phyloP scores from a whole-genome alignment of 163 green algal species.

The Chlamydomonas reinhardtii region DNA sequence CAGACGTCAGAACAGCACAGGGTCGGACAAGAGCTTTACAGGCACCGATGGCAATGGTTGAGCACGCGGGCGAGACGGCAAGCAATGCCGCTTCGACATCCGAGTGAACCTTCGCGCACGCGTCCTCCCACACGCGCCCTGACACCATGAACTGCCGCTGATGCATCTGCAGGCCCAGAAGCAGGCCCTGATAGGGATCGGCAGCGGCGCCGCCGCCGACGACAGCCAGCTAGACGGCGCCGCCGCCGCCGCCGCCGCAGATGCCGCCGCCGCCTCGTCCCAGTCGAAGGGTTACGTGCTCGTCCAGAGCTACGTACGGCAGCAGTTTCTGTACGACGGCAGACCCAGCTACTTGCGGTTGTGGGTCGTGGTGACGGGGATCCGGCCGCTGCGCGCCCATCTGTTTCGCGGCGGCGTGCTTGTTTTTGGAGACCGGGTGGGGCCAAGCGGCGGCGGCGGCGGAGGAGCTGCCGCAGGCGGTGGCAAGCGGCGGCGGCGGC shows the following conservation, averaged over 20 bases:
- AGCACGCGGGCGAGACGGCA: no score
- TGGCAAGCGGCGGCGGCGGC: background rate
- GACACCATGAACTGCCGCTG: no score
- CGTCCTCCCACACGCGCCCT: no score
- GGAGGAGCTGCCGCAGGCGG: background rate
- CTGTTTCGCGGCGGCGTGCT: conserved; percentile 70
- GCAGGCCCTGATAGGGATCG: background rate
- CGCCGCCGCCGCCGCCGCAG: no score
- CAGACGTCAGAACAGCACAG: no score
- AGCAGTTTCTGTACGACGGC: conserved; percentile 32
- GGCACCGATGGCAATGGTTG: no score
- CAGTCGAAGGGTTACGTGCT: conserved; percentile 29
- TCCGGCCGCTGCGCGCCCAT: conserved; percentile 59
- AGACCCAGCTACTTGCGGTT: conserved; percentile 61
- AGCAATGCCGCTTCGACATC: no score
- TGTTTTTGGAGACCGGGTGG: conserved; percentile 27
- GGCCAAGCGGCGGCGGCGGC: background rate
- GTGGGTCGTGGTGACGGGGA: conserved; percentile 67
- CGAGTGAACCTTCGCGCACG: no score
- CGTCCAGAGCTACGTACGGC: conserved; percentile 37
- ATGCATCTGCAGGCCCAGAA: conserved; percentile 35
- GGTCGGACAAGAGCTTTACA: no score
- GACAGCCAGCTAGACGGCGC: background rate
- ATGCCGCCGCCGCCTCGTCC: background rate
- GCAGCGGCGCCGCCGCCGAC: conserved; percentile 1